Base-by-base conservation (phyloP, 208 protist genomes). In the Leptomonas pyrrhocoris region DNA sequence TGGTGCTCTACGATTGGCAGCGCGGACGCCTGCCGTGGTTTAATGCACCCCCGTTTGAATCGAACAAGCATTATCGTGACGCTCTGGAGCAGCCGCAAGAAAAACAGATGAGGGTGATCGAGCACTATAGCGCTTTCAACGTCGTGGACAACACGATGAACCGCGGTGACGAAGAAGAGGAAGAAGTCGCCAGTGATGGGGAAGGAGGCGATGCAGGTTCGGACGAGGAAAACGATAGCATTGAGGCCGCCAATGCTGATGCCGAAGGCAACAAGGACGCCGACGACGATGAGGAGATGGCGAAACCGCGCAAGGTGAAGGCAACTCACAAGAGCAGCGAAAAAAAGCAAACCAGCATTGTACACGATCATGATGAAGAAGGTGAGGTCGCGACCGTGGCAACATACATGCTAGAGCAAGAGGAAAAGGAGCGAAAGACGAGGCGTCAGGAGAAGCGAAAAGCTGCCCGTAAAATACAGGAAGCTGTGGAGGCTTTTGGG, bases 1-100 rank as follows among this genome's bases (percentile, higher is more conserved):
- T 98, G 77, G 90, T 99, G 18, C 83, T 99, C 1, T 92, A 98
- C 61, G 99, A 99, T 74, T 99, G 91, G 89, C 95, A 99, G 78
- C 81, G 98, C 46, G 99, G 98, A 31, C 77, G 84, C 45, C 79
- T 99, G 13, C 98, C 99, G 13, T 99, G 97, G 92, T 99, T 99
- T 79, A 91, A 84, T 18, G 72, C 88, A 15, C 98, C 98, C 4
- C 94, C 96, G 12, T 92, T 92, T 61, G 82, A 96, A n/a, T 88
- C 88, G 2, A 95, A 95, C 61, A 90, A 93, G 65, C 84, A 95
- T 50, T 94, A 92, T 77, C 85, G 90, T 28, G 90, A 95, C 66
- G 82, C 88, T 5, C 19, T 90, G 59, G 76, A 83, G 46, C 56
- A 82, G 54, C 81, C 90, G 21, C 81, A 89, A 60, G 80, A 70